Base-by-base conservation (phyloP, 2,329 filamentous ascomycete genomes). In the Ascochyta fabae region DNA sequence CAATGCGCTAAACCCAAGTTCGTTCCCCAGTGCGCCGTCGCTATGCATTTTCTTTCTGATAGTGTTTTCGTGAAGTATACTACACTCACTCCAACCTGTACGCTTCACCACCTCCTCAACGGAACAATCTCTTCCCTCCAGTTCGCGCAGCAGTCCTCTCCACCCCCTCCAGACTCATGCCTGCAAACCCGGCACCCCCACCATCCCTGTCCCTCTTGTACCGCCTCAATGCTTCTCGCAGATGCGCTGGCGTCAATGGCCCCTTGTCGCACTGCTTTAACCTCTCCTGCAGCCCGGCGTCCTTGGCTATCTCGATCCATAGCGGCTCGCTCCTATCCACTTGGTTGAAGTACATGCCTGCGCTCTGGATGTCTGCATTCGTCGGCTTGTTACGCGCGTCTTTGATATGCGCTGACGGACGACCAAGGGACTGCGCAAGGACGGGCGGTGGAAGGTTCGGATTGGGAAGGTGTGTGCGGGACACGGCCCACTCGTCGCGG, bases 171-270 rank as follows among this genome's bases (percentile, higher is more conserved):
- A 81, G 50, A 68, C 80, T 82, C 67, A 81, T 66, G 1, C 80
- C 80, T 35, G 78, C 78, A 58, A 82, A 81, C 1, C 80, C 80
- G 6, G 80, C 79, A 0, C 84, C 85, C 0, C 86, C 85, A 31
- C 87, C 86, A 66, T 88, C 88, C 4, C 84, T 79, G 23, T 84
- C 79, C 40, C 82, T 73, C 70, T 85, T 88, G 73, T 91, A 90
- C 44, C 89, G 81, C 52, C 89, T 80, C 71, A 89, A 80, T 5
- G 90, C 89, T 73, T 93, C 90, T 19, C 89, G 81, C 41, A 94
- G 74, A 73, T 93, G 90, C 58, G 92, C 90, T 0, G 90, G 88
- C 24, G 88, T 83, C 42, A 94, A 70, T 1, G 90, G 89, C 4
- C 80, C 80, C 51, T 79, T 75, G 59, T 81, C 77, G 44, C 59